Conservation (phyloP, 768 basidiomycete genomes). For the Pulveroboletus ravenelii region DNA sequence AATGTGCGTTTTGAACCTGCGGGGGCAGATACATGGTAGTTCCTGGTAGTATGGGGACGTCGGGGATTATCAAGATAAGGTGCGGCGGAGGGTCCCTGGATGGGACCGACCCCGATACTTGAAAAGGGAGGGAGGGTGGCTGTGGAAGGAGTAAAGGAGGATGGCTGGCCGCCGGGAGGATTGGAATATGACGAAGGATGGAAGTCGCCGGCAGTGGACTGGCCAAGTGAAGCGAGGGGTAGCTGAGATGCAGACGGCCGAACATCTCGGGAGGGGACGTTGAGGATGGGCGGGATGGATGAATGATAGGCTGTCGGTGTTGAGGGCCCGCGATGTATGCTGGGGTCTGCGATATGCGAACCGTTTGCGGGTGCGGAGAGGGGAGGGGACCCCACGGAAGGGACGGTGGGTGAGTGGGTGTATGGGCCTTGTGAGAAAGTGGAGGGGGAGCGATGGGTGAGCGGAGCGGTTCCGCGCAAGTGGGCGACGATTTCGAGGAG, state of each 20-base stretch:
- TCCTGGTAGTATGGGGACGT: conserved; percentile 25
- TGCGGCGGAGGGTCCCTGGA: conserved; percentile 50
- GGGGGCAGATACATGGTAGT: conserved; percentile 27
- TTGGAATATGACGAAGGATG: conserved; percentile 43
- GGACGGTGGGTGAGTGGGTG: conserved; percentile 63
- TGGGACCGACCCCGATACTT: conserved; percentile 42
- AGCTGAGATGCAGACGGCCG: conserved; percentile 35
- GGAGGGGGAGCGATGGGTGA: conserved; percentile 60
- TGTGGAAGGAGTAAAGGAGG: conserved; percentile 39
- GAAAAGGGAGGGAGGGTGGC: conserved; percentile 70
- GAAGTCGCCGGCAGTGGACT: conserved; percentile 37
- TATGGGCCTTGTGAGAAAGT: conserved; percentile 44
- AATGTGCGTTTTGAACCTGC: conserved; percentile 56
- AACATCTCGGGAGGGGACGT: conserved; percentile 23
- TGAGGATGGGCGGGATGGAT: conserved; percentile 30
- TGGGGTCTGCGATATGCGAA: conserved; percentile 21
- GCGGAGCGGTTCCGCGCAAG: conserved; percentile 52
- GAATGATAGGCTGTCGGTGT: conserved; percentile 30
- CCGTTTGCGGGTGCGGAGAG: conserved; percentile 39
- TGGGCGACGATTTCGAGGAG: conserved; percentile 77
- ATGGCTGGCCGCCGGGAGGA: conserved; percentile 29
- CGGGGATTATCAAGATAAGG: conserved; percentile 48
- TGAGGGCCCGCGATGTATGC: conserved; percentile 25
- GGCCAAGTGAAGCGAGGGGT: conserved; percentile 28
- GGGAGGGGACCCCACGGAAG: conserved; percentile 50